These are phyloP conservation scores for Adiantum capillusveneris DNA, from an alignment of 75 land plant species.

Conservation along the genomic window DNA sequence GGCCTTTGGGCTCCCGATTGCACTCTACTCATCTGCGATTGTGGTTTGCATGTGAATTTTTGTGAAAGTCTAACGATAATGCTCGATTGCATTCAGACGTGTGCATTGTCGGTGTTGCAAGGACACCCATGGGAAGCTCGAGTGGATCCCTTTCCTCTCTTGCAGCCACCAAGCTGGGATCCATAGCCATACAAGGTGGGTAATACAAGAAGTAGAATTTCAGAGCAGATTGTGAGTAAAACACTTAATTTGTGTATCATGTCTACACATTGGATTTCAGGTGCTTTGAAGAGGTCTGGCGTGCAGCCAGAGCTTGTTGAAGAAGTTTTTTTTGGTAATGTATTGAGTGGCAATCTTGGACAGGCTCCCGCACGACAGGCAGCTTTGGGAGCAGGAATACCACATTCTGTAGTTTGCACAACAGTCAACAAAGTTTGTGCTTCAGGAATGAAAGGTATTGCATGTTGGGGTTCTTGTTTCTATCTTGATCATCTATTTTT, in stretches of 20 bases:
- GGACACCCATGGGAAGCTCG: slow-evolving; percentile 89
- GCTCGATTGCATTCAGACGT: slow-evolving; percentile 53
- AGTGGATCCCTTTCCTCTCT: slow-evolving; percentile 77
- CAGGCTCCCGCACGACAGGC: slow-evolving; percentile 98
- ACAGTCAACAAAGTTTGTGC: slow-evolving; percentile 95
- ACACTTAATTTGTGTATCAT: not conserved
- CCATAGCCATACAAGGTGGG: slow-evolving; percentile 75
- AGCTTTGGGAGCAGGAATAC: slow-evolving; percentile 86
- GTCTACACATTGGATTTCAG: slow-evolving; percentile 23
- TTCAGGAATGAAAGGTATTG: slow-evolving; percentile 87
- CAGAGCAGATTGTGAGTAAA: not conserved
- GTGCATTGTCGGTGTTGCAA: slow-evolving; percentile 92
- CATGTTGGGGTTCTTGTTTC: not conserved
- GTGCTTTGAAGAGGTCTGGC: slow-evolving; percentile 58
- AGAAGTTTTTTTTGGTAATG: slow-evolving; percentile 95
- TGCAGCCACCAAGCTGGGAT: slow-evolving; percentile 84
- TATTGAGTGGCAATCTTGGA: slow-evolving; percentile 87
- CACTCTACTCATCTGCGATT: not conserved
- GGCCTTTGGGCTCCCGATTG: too few relatives aligned
- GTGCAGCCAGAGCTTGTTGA: slow-evolving; percentile 67
- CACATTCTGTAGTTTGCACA: slow-evolving; percentile 71
- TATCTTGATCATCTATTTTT: not conserved
- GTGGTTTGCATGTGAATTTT: not conserved
- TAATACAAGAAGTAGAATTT: not conserved
- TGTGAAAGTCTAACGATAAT: not conserved